phyloP scores from a whole-genome alignment of 768 basidiomycete species.

The Punctularia strigosozonata region DNA sequence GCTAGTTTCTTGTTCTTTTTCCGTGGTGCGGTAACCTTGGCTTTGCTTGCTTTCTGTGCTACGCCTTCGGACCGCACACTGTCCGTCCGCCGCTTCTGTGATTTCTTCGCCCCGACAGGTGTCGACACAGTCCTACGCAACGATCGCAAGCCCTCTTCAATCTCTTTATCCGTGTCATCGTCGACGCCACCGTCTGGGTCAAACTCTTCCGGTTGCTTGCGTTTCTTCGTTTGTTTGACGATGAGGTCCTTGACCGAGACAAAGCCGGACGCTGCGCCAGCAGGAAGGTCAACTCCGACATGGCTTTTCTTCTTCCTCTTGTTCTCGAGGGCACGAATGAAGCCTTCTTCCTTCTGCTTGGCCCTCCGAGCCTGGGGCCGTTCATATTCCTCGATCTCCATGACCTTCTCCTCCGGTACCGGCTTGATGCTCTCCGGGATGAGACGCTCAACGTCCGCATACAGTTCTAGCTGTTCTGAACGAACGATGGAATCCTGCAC shows the following conservation, averaged over 20 bases:
- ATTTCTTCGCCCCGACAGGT: slow-evolving; percentile 24
- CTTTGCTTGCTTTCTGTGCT: slow-evolving; percentile 14
- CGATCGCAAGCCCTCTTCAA: slow-evolving; percentile 42
- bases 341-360: slow-evolving; percentile 22
- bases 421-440: slow-evolving; percentile 73
- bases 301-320: slow-evolving; percentile 65
- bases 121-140: slow-evolving; percentile 40
- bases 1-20: slow-evolving; percentile 14
- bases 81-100: slow-evolving; percentile 28
- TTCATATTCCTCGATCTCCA: slow-evolving; percentile 68
- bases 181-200: slow-evolving; percentile 40
- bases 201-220: slow-evolving; percentile 28
- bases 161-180: slow-evolving; percentile 58
- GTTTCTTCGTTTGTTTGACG: slow-evolving; percentile 40
- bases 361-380: slow-evolving; percentile 32
- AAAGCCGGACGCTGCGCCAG: slow-evolving; percentile 61
- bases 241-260: slow-evolving; percentile 55
- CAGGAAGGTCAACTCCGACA: slow-evolving; percentile 58
- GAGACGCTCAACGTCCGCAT: slow-evolving; percentile 82
- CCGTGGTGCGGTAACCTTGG: slow-evolving; percentile 6
- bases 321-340: slow-evolving; percentile 18
- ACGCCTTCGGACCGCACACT: slow-evolving; percentile 13
- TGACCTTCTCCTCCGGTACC: slow-evolving; percentile 63
- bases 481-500: slow-evolving; percentile 82
- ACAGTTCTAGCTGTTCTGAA: slow-evolving; percentile 82